Conservation (phyloP, 495 filamentous ascomycete species). For the Apiosordaria backusii region DNA sequence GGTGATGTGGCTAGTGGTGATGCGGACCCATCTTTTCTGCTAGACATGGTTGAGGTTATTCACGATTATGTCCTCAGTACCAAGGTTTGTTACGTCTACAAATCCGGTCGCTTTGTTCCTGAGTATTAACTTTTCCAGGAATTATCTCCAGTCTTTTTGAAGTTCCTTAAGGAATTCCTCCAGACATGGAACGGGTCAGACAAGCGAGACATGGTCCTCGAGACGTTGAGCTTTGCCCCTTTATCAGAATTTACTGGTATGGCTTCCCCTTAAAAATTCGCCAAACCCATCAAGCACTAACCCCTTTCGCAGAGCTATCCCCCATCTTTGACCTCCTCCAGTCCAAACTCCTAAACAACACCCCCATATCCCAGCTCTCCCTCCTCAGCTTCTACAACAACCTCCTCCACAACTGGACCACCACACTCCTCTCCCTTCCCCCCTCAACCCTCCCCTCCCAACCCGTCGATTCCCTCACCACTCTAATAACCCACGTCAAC, state of each 20-base stretch:
- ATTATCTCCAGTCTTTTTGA: constrained; percentile 55
- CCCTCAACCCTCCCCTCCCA: constrained; percentile 17
- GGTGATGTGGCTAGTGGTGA: constrained; percentile 55
- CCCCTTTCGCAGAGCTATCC: constrained; percentile 46
- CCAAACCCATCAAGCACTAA: constrained; percentile 4
- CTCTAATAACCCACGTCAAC: constrained; percentile 57
- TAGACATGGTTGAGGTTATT: constrained; percentile 56
- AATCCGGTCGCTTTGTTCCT: too few species aligned
- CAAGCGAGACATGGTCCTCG: constrained; percentile 58
- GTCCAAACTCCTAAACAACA: constrained; percentile 50
- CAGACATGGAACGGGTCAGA: constrained; percentile 64
- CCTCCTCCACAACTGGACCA: constrained; percentile 68
- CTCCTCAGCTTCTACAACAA: constrained; percentile 67
- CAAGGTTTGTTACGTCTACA: constrained; percentile 54
- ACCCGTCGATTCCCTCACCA: constrained; percentile 37
- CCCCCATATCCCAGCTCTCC: constrained; percentile 45
- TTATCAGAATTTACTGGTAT: constrained; percentile 56
- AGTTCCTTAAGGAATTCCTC: constrained; percentile 61
- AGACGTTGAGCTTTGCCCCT: constrained; percentile 61
- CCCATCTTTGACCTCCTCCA: constrained; percentile 57
- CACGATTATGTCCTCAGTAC: constrained; percentile 57
- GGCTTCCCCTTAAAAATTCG: not conserved
- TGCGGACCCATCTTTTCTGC: constrained; percentile 45
- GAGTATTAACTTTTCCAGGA: constrained; percentile 4
- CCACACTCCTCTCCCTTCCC: constrained; percentile 36